Evolutionary conservation across 768 basidiomycete genomes (phyloP).

Genomic region (Trametes punicea): DNA sequence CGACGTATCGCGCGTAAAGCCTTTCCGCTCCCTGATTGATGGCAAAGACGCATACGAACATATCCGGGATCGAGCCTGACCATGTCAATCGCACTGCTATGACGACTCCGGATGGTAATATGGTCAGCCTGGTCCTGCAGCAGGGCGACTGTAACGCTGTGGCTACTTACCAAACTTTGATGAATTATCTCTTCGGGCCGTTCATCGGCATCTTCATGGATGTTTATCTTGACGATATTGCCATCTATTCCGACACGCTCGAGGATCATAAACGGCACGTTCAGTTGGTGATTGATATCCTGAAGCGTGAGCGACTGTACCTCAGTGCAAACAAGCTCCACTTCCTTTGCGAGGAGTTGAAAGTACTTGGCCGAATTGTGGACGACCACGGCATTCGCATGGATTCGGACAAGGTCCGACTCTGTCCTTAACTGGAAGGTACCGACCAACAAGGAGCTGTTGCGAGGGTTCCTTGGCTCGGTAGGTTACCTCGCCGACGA

Average conservation of each 20-base stretch:
- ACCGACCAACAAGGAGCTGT: constrained; percentile 29
- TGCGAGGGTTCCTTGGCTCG: constrained; percentile 33
- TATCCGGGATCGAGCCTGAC: constrained; percentile 22
- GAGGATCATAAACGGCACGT: constrained; percentile 28
- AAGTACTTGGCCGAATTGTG: constrained; percentile 28
- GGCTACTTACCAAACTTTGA: constrained; percentile 41
- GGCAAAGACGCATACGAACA: constrained; percentile 30
- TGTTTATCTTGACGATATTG: constrained; percentile 35
- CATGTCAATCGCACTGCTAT: constrained; percentile 24
- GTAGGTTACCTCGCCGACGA: constrained; percentile 20
- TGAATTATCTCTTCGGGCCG: constrained; percentile 38
- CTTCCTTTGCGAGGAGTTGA: constrained; percentile 20
- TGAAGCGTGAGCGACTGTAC: constrained; percentile 12
- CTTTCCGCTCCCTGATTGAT: constrained; percentile 23
- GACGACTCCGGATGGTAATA: constrained; percentile 28
- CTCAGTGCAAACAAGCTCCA: constrained; percentile 22
- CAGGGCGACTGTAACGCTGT: constrained; percentile 31
- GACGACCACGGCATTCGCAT: constrained; percentile 38
- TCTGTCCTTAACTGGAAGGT: constrained; percentile 28
- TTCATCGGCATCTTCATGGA: constrained; percentile 34
- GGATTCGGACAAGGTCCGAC: constrained; percentile 43
- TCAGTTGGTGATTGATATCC: constrained; percentile 6
- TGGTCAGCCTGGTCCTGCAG: constrained; percentile 30
- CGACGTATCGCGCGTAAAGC: constrained; percentile 12
- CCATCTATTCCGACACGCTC: constrained; percentile 29